These are phyloP conservation scores for Penicillium capsulatum DNA, from an alignment of 2,329 filamentous ascomycete genomes.

Conservation along the genomic window DNA sequence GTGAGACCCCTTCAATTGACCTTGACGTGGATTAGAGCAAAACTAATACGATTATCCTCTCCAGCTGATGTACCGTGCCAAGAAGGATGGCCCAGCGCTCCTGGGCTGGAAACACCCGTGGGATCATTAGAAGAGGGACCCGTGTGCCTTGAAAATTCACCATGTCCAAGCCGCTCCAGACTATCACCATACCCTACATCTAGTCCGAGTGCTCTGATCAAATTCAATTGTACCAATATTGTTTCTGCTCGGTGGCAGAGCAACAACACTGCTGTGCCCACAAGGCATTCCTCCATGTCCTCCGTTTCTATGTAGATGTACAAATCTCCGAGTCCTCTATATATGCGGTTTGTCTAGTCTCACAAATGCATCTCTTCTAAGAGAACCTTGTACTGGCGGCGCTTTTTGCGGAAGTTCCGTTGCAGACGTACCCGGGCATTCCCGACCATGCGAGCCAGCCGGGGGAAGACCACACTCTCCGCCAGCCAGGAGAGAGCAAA, in stretches of 20 bases:
- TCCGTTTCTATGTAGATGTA: no score
- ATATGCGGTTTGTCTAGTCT: constrained; percentile 6
- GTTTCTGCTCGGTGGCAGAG: no score
- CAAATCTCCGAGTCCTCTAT: constrained; percentile 6
- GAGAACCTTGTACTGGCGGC: constrained; percentile 85
- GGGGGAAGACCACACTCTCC: constrained; percentile 67
- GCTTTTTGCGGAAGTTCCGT: constrained; percentile 63
- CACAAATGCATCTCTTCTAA: constrained; percentile 56
- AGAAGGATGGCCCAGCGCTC: constrained; percentile 88
- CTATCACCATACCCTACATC: no score
- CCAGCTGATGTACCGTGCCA: constrained; percentile 91
- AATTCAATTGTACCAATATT: no score
- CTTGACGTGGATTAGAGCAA: not conserved
- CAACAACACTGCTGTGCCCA: no score
- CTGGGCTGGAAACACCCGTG: constrained; percentile 95
- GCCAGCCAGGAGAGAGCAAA: constrained; percentile 65
- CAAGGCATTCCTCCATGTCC: no score
- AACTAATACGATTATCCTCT: constrained; percentile 2
- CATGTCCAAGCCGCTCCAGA: no score
- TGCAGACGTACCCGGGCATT: constrained; percentile 54
- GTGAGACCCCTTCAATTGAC: constrained; percentile 47
- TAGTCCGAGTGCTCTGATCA: no score
- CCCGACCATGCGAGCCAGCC: constrained; percentile 65
- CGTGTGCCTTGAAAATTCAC: no score
- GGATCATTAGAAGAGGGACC: constrained; percentile 62